These are phyloP conservation scores for Pseudogymnoascus sp. DNA, from an alignment of 2,329 filamentous ascomycete species.

Conservation along the genomic window DNA sequence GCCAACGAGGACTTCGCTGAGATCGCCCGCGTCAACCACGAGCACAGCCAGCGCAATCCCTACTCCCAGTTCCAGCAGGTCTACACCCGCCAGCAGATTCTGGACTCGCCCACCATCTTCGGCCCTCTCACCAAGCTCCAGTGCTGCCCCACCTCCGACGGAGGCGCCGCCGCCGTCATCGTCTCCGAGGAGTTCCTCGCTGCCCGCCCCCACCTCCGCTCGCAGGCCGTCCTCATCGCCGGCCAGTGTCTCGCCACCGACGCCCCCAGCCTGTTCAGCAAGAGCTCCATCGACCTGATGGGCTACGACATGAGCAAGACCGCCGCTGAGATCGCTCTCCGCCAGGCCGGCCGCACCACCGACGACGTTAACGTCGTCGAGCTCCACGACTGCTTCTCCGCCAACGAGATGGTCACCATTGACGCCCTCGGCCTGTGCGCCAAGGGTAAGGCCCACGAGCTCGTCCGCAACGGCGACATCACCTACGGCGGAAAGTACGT, in stretches of 20 bases:
- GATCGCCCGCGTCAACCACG: constrained; percentile 87
- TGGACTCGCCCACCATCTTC: constrained; percentile 68
- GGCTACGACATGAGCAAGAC: constrained; percentile 76
- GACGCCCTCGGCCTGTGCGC: constrained; percentile 75
- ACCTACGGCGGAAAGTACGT: constrained; percentile 79
- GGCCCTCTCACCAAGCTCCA: constrained; percentile 93
- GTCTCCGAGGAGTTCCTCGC: constrained; percentile 86
- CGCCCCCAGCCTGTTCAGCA: constrained; percentile 67
- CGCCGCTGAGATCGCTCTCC: constrained; percentile 61
- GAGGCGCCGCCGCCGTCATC: constrained; percentile 78
- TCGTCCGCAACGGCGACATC: constrained; percentile 79
- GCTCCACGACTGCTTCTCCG: constrained; percentile 92
- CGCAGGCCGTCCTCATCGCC: constrained; percentile 79
- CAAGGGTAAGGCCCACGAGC: constrained; percentile 80
- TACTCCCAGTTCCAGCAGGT: constrained; percentile 97
- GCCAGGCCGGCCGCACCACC: constrained; percentile 62
- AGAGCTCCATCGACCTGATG: constrained; percentile 76
- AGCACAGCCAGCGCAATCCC: constrained; percentile 83
- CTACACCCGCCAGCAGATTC: constrained; percentile 78
- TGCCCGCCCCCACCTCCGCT: constrained; percentile 69
- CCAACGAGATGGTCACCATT: constrained; percentile 87
- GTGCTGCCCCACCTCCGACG: constrained; percentile 94
- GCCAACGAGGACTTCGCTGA: constrained; percentile 82
- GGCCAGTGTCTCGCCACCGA: constrained; percentile 87
- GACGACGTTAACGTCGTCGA: constrained; percentile 76